Evolutionary conservation across 768 basidiomycete genomes (phyloP), one percentile per base, ranked within the genome.

Genomic region (Termitomyces sp.): DNA sequence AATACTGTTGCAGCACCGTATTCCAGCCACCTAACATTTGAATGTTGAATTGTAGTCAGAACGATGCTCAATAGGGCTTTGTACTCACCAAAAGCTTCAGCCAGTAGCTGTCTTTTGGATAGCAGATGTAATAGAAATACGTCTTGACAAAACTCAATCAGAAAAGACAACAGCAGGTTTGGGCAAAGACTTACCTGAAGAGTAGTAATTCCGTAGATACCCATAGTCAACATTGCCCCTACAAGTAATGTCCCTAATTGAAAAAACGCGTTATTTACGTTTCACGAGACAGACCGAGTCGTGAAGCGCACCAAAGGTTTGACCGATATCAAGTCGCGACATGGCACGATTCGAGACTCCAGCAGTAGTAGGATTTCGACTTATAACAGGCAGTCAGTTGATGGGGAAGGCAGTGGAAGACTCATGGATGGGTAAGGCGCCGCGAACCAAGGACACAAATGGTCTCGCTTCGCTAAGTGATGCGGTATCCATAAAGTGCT

Each of bases 121-220:
- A 77, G 43, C 69, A 67, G 40, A 68, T 59, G 52, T 70, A 78
- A 60, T 78, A 78, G 50, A 76, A 75, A 63, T 77, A 77, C 15
- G 68, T 61, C 76, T 78, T 53, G 10, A 40, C 33, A 3, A 31
- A 40, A 17, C 17, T 9, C 14, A 38, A 33, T 61, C 47, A 48
- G 54, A 28, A 30, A 46, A 10, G 11, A 21, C 0, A n/a, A 23
- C 0, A 33, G 10, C 42, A 42, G 33, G 21, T 5, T 23, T 10
- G 41, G 14, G 23, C n/a, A 23, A 23, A 35, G 35, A 46, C 68
- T 53, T 47, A 71, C 76, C 67, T 77, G 77, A 26, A 78, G 64
- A 14, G 71, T 73, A 1, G 76, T 78, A 26, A 78, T 73, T 10
- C 77, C 76, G 55, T 77, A 78, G 54, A 77, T 58, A 41, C 65